phyloP scores from a whole-genome alignment of 495 filamentous ascomycete species.

The Friedmanniomyces endolithicus region DNA sequence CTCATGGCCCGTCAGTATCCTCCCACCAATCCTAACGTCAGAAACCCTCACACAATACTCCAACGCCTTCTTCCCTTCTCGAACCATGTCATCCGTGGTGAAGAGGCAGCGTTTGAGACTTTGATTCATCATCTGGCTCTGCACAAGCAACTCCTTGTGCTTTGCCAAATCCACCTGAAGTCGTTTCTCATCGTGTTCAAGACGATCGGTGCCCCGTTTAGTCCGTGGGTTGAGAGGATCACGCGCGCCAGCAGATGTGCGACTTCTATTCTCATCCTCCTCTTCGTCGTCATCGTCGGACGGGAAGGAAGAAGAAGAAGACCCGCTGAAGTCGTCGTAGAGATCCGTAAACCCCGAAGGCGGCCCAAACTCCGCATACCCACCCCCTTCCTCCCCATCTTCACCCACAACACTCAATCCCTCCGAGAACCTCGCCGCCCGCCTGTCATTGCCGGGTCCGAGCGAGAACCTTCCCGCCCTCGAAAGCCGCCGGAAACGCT shows the following conservation, averaged over 20 bases:
- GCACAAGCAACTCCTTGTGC: conserved; percentile 74
- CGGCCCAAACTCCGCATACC: conserved; percentile 20
- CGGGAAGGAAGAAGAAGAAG: not conserved
- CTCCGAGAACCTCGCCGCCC: conserved; percentile 57
- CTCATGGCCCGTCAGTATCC: conserved; percentile 60
- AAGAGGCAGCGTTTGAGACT: conserved; percentile 76
- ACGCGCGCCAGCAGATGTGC: conserved; percentile 11
- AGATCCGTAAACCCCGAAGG: conserved; percentile 6
- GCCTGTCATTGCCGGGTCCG: conserved; percentile 17
- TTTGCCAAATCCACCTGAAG: conserved; percentile 72
- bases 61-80: conserved; percentile 73
- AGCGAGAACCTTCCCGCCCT: conserved; percentile 15
- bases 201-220: conserved; percentile 28
- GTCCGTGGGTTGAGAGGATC: conserved; percentile 35
- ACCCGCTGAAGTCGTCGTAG: conserved; percentile 11
- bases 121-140: conserved; percentile 88
- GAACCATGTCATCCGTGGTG: conserved; percentile 81
- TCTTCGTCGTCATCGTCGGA: not conserved
- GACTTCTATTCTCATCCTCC: conserved; percentile 15
- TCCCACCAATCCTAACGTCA: conserved; percentile 70
- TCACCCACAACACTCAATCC: conserved; percentile 20
- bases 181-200: conserved; percentile 55
- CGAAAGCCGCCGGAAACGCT: conserved; percentile 68
- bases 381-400: conserved; percentile 31
- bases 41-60: conserved; percentile 62